Percentiles rank a stretch among this genome's conserved stretches.
Evolutionary conservation across 2,329 filamentous ascomycete species (phyloP).

Genomic region (Myotisia sp.): DNA sequence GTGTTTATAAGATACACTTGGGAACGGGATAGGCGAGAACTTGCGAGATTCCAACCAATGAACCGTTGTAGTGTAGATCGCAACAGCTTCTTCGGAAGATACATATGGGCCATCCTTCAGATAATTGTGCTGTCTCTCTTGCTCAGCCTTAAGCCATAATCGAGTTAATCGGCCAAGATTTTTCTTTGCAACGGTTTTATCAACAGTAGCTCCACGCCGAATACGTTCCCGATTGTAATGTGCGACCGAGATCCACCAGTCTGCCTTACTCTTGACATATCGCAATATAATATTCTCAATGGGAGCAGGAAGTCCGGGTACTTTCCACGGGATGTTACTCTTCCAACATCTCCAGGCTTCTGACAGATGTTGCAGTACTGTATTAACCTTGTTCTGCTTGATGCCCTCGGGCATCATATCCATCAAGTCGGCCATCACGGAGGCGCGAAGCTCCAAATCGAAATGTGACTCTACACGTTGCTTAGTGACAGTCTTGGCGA

Average conservation of each 20-base stretch:
- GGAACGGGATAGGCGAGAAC: conserved; percentile 97
- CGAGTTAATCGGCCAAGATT: conserved; percentile 88
- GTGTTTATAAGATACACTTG: conserved; percentile 97
- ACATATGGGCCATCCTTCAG: conserved; percentile 99
- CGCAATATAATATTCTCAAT: conserved; percentile 98
- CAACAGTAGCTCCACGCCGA: conserved; percentile 85
- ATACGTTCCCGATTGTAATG: conserved; percentile 99
- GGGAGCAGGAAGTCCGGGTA: conserved; percentile 84
- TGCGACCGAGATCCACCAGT: conserved; percentile 99
- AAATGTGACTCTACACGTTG: conserved; percentile 98
- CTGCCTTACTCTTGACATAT: conserved; percentile 97
- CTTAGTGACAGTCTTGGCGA: conserved; percentile 97
- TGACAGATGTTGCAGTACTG: conserved; percentile 87
- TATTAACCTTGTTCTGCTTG: conserved; percentile 98
- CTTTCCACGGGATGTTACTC: conserved; percentile 99
- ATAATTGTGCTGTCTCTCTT: conserved; percentile 97
- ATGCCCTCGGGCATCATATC: conserved; percentile 99
- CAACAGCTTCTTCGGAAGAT: conserved; percentile 93
- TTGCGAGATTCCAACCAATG: conserved; percentile 98
- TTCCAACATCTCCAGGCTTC: conserved; percentile 99
- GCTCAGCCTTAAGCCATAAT: conserved; percentile 94
- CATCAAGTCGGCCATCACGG: conserved; percentile 97
- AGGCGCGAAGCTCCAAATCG: conserved; percentile 89
- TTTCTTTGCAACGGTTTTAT: conserved; percentile 99
- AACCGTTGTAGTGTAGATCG: conserved; percentile 96